Conservation (phyloP, 2,329 filamentous ascomycete genomes). For the Fusarium staphyleae region DNA sequence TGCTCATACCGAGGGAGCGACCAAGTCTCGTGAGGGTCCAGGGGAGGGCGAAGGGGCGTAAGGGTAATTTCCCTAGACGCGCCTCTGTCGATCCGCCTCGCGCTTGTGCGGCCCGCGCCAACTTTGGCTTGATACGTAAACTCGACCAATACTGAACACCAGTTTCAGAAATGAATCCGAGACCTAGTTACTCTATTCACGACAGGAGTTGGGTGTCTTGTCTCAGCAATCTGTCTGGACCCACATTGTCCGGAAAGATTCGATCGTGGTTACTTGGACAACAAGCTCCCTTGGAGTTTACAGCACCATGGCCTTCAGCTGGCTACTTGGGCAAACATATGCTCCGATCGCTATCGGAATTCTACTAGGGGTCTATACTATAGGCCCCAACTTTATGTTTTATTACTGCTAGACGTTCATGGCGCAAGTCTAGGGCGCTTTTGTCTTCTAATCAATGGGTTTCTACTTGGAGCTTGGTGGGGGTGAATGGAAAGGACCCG, state of each 20-base stretch:
- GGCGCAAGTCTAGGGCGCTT: constrained; percentile 3
- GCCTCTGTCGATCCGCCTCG: constrained; percentile 23
- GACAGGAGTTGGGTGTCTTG: not conserved
- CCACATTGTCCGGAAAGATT: constrained; percentile 5
- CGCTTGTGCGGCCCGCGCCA: constrained; percentile 29
- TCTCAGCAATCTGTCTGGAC: not conserved
- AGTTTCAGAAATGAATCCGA: not conserved
- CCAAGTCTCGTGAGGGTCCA: constrained; percentile 25
- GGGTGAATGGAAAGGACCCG: not conserved
- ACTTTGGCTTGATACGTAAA: constrained; percentile 2
- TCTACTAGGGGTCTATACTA: constrained; percentile 14
- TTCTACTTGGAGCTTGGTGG: not conserved
- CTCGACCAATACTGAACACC: not conserved
- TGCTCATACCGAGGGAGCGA: constrained; percentile 17
- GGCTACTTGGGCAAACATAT: not conserved
- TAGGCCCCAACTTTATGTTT: not conserved
- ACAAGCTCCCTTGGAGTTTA: constrained; percentile 9
- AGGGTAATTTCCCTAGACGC: constrained; percentile 24
- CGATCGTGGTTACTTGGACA: not conserved
- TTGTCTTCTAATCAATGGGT: constrained; percentile 7
- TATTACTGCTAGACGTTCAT: constrained; percentile 13
- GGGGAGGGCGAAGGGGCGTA: constrained; percentile 25
- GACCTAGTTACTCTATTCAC: not conserved
- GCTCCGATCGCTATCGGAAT: constrained; percentile 2
- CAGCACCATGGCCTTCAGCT: constrained; percentile 12